Evolutionary conservation across 1,139 yeast genomes (phyloP).

Genomic region (Yamadazyma pseudoaaseri): DNA sequence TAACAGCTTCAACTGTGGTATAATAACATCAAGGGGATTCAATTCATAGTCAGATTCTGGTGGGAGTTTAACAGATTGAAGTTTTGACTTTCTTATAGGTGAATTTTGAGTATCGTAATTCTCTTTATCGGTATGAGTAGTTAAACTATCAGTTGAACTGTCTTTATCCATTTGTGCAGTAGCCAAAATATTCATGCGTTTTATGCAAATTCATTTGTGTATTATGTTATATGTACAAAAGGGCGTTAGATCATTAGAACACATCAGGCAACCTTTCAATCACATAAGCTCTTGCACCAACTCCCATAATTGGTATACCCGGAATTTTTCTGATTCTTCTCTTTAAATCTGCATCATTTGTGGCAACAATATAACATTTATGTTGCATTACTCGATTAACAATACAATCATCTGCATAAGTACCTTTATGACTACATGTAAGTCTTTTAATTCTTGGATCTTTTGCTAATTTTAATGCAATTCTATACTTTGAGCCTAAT

Average conservation of each 20-base stretch:
- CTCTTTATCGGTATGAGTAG: slow-evolving; percentile 6
- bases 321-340: slow-evolving; percentile 94
- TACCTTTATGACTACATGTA: slow-evolving; percentile 89
- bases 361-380: slow-evolving; percentile 95
- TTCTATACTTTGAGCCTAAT: slow-evolving; percentile 89
- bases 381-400: slow-evolving; percentile 93
- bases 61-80: too few relatives aligned
- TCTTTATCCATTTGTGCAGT: not conserved
- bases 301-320: slow-evolving; percentile 95
- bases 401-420: slow-evolving; percentile 97
- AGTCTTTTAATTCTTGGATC: slow-evolving; percentile 89
- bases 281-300: slow-evolving; percentile 88
- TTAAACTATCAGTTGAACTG: too few relatives aligned
- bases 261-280: slow-evolving; percentile 95
- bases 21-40: too few relatives aligned
- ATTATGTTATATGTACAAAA: not conserved
- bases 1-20: too few relatives aligned
- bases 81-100: slow-evolving; percentile 10
- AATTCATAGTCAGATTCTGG: not conserved
- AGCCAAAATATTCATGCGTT: slow-evolving; percentile 1
- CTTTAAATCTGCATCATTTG: slow-evolving; percentile 97
- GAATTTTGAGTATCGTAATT: slow-evolving; percentile 10
- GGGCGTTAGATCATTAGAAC: slow-evolving; percentile 41
- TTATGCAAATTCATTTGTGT: not conserved
- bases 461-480: slow-evolving; percentile 87